Conservation (phyloP, 176 grass and related monocot genomes). For the sorghum (Sorghum bicolor) region Sorghum_bicolor_NCBIv3 NC_012876.2:8505501-8506000, state of each 20-base stretch:
- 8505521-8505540: not conserved
- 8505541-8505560: not conserved
- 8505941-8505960: too few species aligned
- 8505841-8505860: not conserved
- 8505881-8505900: not conserved
- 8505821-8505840: not conserved
- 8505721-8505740: not conserved
- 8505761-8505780: not conserved
- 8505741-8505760: not conserved
- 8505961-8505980: too few species aligned
- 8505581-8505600: not conserved
- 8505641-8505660: not conserved
- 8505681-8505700: not conserved
- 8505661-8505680: not conserved
- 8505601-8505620: not conserved
- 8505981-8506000: too few species aligned
- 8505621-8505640: not conserved
- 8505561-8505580: not conserved
- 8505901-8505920: not conserved
- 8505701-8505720: not conserved
- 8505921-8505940: too few species aligned
- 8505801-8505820: not conserved
- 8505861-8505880: not conserved
- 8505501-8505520: not conserved
- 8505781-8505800: not conserved